These are phyloP conservation scores for Benincasa hispida DNA, from an alignment of 306 rosid genomes.

Conservation along the genomic window DNA sequence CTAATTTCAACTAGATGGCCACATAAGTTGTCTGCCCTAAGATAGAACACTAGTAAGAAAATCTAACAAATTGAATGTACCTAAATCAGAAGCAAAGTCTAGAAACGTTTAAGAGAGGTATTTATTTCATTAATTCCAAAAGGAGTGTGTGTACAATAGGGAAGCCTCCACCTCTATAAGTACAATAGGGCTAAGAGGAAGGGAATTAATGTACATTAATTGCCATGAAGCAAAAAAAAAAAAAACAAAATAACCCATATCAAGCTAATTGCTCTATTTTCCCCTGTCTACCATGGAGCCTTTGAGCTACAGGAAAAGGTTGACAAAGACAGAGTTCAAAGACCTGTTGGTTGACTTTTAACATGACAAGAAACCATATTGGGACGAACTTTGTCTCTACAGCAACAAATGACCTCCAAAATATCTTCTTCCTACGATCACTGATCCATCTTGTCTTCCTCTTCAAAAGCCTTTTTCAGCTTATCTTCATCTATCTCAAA, in stretches of 20 bases:
- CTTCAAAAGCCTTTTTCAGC: conserved; percentile 64
- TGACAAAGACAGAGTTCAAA: neutral
- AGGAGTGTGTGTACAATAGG: neutral
- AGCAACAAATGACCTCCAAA: neutral
- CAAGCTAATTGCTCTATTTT: neutral
- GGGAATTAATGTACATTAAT: neutral
- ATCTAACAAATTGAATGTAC: neutral
- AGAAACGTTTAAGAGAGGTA: neutral
- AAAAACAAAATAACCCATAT: neutral
- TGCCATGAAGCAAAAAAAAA: neutral
- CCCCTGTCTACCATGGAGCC: neutral
- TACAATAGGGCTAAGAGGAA: neutral
- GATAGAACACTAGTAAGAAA: neutral
- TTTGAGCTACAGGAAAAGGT: no score
- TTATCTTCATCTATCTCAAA: conserved; percentile 81
- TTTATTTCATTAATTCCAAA: neutral
- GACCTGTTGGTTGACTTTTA: neutral
- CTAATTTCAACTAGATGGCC: neutral
- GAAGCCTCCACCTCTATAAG: neutral
- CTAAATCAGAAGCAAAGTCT: neutral
- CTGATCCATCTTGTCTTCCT: conserved; percentile 20
- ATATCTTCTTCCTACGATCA: neutral
- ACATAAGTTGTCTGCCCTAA: neutral
- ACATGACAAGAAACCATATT: neutral
- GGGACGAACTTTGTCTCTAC: neutral